Base-by-base conservation (phyloP, 352 stramenopile species). In the Pythium angustatum region DNA sequence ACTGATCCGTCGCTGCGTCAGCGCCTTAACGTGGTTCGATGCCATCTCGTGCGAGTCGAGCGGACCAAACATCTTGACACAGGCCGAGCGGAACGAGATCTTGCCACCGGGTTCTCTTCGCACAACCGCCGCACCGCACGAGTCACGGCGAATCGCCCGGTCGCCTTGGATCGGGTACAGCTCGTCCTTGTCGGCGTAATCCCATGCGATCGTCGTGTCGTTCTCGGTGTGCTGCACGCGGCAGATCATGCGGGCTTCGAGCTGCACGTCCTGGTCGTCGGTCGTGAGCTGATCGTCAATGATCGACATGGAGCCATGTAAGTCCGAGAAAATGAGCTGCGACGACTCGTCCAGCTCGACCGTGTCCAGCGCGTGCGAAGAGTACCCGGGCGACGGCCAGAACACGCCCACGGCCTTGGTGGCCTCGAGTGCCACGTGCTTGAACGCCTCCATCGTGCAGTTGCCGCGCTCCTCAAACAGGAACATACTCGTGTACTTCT, bases 161-260 rank as follows among this genome's bases (percentile, higher is more conserved):
- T 71, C 54, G 21, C 55, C 54, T 24, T 33, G 19, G 58, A 64
- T 67, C 30, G 72, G 79, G 31, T 85, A 75, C 45, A 82, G 48
- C 15, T 81, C 73, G 64, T 90, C 81, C n/a, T 79, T 73, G 68
- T 88, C 81, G 33, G 80, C 78, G 28, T 88, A 90, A 57, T 90
- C 81, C 81, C 79, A 88, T 24, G 81, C 50, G 40, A 90, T 79
- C 45, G 81, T 52, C 14, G 64, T 72, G 50, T 73, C 71, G 21
- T 82, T 55, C 12, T 64, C 54, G 7, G 34, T 31, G 27, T 70
- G 69, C 62, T 77, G 48, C 30, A 84, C 76, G 31, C 75, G 67
- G 21, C 77, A 87, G 9, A 90, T 59, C 58, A 87, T 80, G 30
- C 78, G 81, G 5, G 79, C 68, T 56, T 88, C 81, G n/a, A 90